A percentile compares a stretch with the other conserved stretches of the same genome.
Evolutionary conservation across 2,329 filamentous ascomycete species (phyloP).

Genomic region (Paecilomyces formosus): DNA sequence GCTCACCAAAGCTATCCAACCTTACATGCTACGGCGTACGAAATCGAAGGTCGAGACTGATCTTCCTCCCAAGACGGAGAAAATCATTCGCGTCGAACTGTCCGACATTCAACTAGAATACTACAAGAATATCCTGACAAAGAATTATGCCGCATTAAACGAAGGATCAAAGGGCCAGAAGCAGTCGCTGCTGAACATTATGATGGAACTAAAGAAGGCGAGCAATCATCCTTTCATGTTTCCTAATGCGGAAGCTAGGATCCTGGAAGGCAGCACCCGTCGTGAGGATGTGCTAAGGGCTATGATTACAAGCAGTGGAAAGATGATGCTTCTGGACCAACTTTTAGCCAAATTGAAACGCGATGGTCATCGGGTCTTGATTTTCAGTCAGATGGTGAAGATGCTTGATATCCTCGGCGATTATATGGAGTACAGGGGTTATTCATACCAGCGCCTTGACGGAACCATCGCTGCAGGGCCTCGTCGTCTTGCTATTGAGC

Average conservation of each 20-base stretch:
- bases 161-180: conserved; percentile 86
- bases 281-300: conserved; percentile 88
- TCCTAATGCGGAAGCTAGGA: conserved; percentile 81
- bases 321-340: conserved; percentile 98
- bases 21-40: conserved; percentile 89
- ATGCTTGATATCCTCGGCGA: conserved; percentile 96
- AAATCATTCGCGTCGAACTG: conserved; percentile 95
- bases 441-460: conserved; percentile 89
- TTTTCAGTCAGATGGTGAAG: conserved; percentile 99
- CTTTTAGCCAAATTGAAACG: conserved; percentile 89
- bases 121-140: conserved; percentile 96
- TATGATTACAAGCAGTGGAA: conserved; percentile 92
- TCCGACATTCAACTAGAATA: conserved; percentile 96
- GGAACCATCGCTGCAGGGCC: conserved; percentile 86
- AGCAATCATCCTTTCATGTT: conserved; percentile 99
- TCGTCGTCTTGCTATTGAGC: conserved; percentile 89
- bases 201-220: conserved; percentile 99
- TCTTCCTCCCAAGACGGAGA: conserved; percentile 92
- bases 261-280: conserved; percentile 69
- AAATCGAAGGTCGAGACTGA: conserved; percentile 98
- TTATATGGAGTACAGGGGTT: conserved; percentile 86
- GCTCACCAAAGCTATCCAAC: conserved; percentile 78
- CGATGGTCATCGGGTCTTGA: conserved; percentile 90
- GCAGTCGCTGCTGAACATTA: conserved; percentile 92
- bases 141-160: conserved; percentile 91